Evolutionary conservation across 2,329 filamentous ascomycete species (phyloP), one percentile per base, ranked within the genome.

Genomic region (Alternaria brassicae): DNA sequence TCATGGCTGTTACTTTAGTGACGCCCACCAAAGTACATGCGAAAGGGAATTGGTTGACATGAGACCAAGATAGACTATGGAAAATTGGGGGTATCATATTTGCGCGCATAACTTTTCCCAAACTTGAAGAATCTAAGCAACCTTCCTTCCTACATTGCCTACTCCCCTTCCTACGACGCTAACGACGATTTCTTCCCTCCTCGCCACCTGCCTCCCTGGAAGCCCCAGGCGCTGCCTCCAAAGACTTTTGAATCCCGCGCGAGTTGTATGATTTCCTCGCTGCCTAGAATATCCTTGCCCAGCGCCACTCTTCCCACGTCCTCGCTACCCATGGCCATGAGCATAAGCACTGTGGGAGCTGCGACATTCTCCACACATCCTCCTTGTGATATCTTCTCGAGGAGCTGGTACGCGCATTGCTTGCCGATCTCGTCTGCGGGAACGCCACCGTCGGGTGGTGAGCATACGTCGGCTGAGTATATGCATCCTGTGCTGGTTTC

Each of bases 281-380:
- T 90, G 0, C 88, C 93, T 44, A 98, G 79, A 0, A 97, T 88
- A 45, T 94, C 91, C 69, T 88, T 89, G 30, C 93, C 92, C 58
- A 99, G 76, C 63, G 91, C 87, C 66, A 99, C 78, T 59, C 95
- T 86, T 4, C 95, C 95, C 13, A 99, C 93, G 77, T 99, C 95
- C 76, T 98, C 95, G 1, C 91, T 92, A 0, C 95, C 95, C 95
- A 99, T 98, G 32, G 93, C 92, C 95, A 99, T 99, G 63, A 99
- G 82, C 17, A 89, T 91, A 53, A 99, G 78, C 65, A 97, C 85
- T 0, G 90, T 94, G 3, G 87, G 83, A 5, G 89, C 88, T 2
- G 92, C 91, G 3, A 90, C 85, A 13, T 83, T 84, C 53, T 88
- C 89, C 3, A 91, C 91, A 75, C 92, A 97, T 1, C 95, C 95